A percentile compares a stretch with the other conserved stretches of the same genome.
Conservation (phyloP, 495 filamentous ascomycete species). For the Penicillium cinerascens region DNA sequence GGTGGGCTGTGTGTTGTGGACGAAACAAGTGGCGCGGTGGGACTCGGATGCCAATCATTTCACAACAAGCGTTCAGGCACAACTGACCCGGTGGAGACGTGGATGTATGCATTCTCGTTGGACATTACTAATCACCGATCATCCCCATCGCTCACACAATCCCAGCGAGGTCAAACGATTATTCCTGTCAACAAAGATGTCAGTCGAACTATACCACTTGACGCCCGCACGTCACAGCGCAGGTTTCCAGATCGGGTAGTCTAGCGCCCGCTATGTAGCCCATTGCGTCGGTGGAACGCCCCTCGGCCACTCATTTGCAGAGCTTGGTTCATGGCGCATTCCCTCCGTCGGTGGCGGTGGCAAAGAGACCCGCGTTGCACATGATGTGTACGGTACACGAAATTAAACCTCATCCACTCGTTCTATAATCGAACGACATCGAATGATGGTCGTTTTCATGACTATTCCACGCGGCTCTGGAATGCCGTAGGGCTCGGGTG, state of each 20-base stretch:
- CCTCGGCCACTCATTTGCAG: neutral
- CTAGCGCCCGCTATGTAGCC: neutral
- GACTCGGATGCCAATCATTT: neutral
- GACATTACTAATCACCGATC: neutral
- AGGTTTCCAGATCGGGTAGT: neutral
- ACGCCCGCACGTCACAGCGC: neutral
- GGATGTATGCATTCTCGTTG: neutral
- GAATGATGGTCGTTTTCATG: neutral
- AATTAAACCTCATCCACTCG: neutral
- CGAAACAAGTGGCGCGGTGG: neutral
- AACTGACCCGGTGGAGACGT: neutral
- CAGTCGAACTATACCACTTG: neutral
- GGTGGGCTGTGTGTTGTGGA: neutral
- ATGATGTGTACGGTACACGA: neutral
- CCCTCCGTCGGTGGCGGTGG: slow-evolving; percentile 11
- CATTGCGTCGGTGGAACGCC: neutral
- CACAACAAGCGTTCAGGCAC: neutral
- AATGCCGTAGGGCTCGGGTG: slow-evolving; percentile 35
- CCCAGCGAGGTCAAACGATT: no score
- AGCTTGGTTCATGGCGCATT: neutral
- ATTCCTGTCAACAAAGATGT: neutral
- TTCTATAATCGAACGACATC: neutral
- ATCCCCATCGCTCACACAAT: no score
- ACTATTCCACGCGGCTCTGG: neutral
- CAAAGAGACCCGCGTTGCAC: neutral